Evolutionary conservation across 2,329 filamentous ascomycete species (phyloP).

Genomic region (Ascochyta lentis): DNA sequence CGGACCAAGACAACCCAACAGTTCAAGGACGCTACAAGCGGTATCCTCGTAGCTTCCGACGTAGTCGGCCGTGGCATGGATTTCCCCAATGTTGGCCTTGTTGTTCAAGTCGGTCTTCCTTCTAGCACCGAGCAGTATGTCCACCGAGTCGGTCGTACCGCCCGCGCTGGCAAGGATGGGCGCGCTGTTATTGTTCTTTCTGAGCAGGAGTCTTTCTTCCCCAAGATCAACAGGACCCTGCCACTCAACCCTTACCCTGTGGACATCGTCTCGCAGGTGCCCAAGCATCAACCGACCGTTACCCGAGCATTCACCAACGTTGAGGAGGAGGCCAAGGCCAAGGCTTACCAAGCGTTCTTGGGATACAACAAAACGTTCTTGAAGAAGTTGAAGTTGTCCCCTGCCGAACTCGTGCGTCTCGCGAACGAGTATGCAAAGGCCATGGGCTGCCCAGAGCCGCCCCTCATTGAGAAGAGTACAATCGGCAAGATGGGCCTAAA

Average conservation of each 20-base stretch:
- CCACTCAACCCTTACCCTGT: constrained; percentile 59
- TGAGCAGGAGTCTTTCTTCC: constrained; percentile 60
- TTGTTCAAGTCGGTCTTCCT: constrained; percentile 59
- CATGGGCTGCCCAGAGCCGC: constrained; percentile 55
- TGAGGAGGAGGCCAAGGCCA: constrained; percentile 51
- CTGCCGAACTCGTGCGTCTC: constrained; percentile 49
- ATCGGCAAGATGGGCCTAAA: constrained; percentile 58
- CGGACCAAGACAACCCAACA: constrained; percentile 54
- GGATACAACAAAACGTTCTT: constrained; percentile 56
- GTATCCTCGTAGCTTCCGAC: constrained; percentile 60
- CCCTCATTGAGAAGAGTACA: constrained; percentile 53
- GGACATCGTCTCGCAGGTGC: constrained; percentile 48
- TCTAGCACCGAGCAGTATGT: constrained; percentile 57
- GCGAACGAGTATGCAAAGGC: constrained; percentile 54
- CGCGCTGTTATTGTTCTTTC: constrained; percentile 62
- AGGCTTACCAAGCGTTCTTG: constrained; percentile 56
- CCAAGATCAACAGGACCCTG: constrained; percentile 56
- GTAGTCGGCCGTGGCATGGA: constrained; percentile 59
- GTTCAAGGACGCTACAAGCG: constrained; percentile 54
- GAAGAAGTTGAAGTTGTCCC: constrained; percentile 51
- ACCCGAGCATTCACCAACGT: constrained; percentile 44
- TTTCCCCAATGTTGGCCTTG: constrained; percentile 58
- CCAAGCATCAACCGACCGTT: constrained; percentile 42
- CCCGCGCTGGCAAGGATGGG: constrained; percentile 55
- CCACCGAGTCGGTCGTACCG: constrained; percentile 53